phyloP scores from a whole-genome alignment of 129 eudicot species.

The Centrapalus pauciflorus region DNA sequence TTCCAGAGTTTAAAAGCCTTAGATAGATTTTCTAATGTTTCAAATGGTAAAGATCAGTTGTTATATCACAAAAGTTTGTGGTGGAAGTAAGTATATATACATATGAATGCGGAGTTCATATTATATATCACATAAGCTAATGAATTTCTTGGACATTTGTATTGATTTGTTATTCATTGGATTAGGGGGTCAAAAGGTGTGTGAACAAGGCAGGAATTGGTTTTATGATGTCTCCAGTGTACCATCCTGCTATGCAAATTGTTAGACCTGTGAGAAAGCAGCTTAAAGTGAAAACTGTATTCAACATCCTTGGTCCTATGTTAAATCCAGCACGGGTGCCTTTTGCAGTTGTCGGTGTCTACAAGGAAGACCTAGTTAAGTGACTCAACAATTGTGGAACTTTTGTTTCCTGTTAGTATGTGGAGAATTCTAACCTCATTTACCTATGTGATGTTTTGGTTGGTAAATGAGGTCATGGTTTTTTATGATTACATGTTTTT shows the following conservation, averaged over 20 bases:
- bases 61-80: neutral
- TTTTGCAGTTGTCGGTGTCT: slow-evolving; percentile 93
- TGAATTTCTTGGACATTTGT: neutral
- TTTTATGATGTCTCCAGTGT: slow-evolving; percentile 87
- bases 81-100: neutral
- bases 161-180: neutral
- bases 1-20: neutral
- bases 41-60: neutral
- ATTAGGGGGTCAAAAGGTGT: slow-evolving; percentile 72
- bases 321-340: slow-evolving; percentile 89
- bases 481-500: neutral
- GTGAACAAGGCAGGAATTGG: slow-evolving; percentile 81
- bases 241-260: slow-evolving; percentile 91
- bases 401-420: neutral
- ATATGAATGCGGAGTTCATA: neutral
- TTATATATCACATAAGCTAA: neutral
- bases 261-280: slow-evolving; percentile 83
- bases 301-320: slow-evolving; percentile 90
- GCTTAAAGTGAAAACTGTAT: slow-evolving; percentile 89
- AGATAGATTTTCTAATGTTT: neutral
- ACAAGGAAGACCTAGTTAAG: slow-evolving; percentile 78
- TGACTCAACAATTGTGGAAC: neutral
- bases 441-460: neutral
- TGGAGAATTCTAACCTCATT: neutral
- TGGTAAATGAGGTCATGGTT: neutral